Conservation (phyloP, 129 eudicot genomes). For the Lonicera japonica region DNA sequence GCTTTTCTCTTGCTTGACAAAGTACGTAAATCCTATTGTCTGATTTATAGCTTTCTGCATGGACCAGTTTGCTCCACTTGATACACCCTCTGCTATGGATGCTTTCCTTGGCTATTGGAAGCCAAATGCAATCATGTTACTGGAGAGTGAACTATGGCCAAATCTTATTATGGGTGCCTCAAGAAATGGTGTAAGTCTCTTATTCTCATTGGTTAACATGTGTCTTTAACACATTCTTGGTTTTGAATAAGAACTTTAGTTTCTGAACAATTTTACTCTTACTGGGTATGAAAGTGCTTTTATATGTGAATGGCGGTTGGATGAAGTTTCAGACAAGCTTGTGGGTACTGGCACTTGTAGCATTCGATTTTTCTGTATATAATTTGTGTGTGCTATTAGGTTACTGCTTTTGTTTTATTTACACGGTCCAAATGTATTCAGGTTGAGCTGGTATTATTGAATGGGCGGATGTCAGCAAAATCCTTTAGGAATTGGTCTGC, state of each 20-base stretch:
- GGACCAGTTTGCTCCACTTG: conserved; percentile 93
- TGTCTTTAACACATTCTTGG: neutral
- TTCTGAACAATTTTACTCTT: neutral
- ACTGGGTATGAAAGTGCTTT: neutral
- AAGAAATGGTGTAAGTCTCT: conserved; percentile 52
- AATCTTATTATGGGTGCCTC: conserved; percentile 80
- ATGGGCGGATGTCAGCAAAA: conserved; percentile 77
- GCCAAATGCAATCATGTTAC: conserved; percentile 74
- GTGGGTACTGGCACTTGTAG: neutral
- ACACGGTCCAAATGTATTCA: conserved; percentile 15
- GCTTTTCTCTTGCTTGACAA: conserved; percentile 5
- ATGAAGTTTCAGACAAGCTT: neutral
- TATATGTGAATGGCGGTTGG: neutral
- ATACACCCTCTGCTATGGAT: conserved; percentile 70
- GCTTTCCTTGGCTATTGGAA: conserved; percentile 85
- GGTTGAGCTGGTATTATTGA: conserved; percentile 61
- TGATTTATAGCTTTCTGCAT: conserved; percentile 10
- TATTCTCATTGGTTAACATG: neutral
- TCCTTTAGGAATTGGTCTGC: conserved; percentile 68
- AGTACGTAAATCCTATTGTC: neutral
- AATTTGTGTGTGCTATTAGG: neutral
- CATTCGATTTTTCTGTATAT: neutral
- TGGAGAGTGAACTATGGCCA: conserved; percentile 97
- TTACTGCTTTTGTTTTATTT: neutral
- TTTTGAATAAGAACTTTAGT: neutral